Base-by-base conservation (phyloP, 192 early-diverging fungal species). In the Backusella sp. region DNA sequence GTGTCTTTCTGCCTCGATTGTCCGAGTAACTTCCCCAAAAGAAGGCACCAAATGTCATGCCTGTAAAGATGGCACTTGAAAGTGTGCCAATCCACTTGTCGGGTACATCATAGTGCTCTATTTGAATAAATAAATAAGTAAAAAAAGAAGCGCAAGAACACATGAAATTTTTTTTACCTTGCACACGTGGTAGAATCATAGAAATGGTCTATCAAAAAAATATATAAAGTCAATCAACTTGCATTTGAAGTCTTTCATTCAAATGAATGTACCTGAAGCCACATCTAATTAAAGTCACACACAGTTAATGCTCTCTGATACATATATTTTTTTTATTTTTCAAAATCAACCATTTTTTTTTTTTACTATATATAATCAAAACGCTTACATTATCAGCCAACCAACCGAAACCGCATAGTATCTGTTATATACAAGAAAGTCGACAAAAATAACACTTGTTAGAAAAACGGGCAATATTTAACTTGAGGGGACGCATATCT, bases 321-420 rank as follows among this genome's bases (percentile, higher is more conserved):
- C 30, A 12, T 23, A 28, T 28, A 1, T 1, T 0, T 21, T 21
- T 34, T 32, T 32, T 32, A 2, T 32, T 32, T 32, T 32, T 32
- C 32, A 32, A 15, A 21, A 67, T 28, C 39, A 19, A 36, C 3
- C 21, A 32, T 32, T 32, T 28, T 28, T 21, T 28, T 21, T 21
- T 34, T 28, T 32, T 32, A 32, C 32, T 32, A 32, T 32, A 32
- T 32, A 32, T 6, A 21, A 67, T 28, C 39, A 19, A 36, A 49
- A 80, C 76, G 76, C 86, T 89, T 86, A 94, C 92, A 88, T 96
- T 96, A 84, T 96, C 95, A 0, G 93, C 93, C 42, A 94, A 84
- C 95, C 95, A 96, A 0, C 95, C 95, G 66, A 94, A 86, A 8
- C 95, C 94, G 76, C 92, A 94, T 36, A 93, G 83, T 12, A 89